Evolutionary conservation across 73 alveolate species (phyloP), one percentile per base, ranked within the genome.

Genomic region (Durusdinium trenchii): DNA sequence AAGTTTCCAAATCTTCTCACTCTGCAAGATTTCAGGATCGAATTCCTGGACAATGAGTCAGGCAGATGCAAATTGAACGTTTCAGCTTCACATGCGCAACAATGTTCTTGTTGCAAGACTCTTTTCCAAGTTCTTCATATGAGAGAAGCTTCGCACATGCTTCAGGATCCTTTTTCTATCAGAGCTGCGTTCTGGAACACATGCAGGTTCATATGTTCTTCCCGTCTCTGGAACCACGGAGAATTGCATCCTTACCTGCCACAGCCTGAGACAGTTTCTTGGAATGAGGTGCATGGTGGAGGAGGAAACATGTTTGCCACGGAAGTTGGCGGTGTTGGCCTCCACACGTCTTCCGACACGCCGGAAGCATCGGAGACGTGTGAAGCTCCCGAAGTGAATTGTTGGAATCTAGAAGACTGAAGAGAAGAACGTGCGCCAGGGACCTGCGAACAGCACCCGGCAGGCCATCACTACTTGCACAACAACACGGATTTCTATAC

Each of bases 201-300:
- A 23, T 32, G 61, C 93, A 93, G 99, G 99, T 47, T 75, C 99
- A 6, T 99, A 99, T 96, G 99, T 99, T 23, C 99, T 99, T 52
- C 99, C 99, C 10, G 99, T 99, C 47, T 99, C 99, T 23, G 99
- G 99, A 14, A 99, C 99, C 45, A 99, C 99, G 10, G 99, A 99
- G 99, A 99, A 99, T 99, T 99, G 99, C 95, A 52, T 99, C 95
- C 99, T 99, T 89, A 99, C 99, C 20, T 91, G 97, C 48, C 26
- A 43, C 42, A 28, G n/a, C 89, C 97, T 26, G 52, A 67, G 42
- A 9, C 46, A 20, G 42, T 14, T 26, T n/a, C n/a, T n/a, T n/a
- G n/a, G n/a, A n/a, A n/a, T n/a, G n/a, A n/a, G n/a, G 32, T 57
- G 69, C 69, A 57, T 57, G 69, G 69, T 23, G 23, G 69, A 57